These are phyloP conservation scores for Sideroxylon spinosum DNA, from an alignment of 179 eudicot species.

Conservation along the genomic window DNA sequence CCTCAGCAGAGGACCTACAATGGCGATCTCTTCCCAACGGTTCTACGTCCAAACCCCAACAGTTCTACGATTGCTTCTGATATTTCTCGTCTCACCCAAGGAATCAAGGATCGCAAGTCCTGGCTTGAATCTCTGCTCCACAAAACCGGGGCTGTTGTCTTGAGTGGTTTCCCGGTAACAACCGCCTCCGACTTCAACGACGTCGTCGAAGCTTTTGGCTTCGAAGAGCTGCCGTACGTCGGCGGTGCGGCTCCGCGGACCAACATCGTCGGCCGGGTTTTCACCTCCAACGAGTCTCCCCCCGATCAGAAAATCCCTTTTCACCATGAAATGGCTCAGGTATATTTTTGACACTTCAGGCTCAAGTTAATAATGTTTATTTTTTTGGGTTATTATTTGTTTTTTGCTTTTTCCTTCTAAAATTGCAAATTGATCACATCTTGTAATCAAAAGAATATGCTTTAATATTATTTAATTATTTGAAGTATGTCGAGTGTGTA, in stretches of 20 bases:
- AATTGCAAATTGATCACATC: no score
- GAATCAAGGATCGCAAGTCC: constrained; percentile 35
- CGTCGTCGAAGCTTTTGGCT: constrained; percentile 77
- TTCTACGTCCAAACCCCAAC: constrained; percentile 36
- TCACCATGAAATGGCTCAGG: constrained; percentile 93
- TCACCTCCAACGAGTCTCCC: constrained; percentile 88
- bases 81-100: constrained; percentile 13
- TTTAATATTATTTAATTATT: neutral
- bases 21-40: constrained; percentile 45
- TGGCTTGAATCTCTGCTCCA: constrained; percentile 55
- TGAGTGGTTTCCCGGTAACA: constrained; percentile 50
- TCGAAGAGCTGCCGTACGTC: constrained; percentile 60
- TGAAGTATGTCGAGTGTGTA: neutral
- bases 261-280: constrained; percentile 66
- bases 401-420: no score
- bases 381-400: no score
- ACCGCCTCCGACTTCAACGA: constrained; percentile 65
- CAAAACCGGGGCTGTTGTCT: constrained; percentile 54
- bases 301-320: constrained; percentile 83
- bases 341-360: neutral
- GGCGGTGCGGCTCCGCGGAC: constrained; percentile 82
- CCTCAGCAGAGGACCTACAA: constrained; percentile 52
- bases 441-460: no score
- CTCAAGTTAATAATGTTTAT: no score
- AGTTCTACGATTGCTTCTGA: neutral